phyloP scores from a whole-genome alignment of 2,329 filamentous ascomycete genomes.

The Clonostachys sp. region DNA sequence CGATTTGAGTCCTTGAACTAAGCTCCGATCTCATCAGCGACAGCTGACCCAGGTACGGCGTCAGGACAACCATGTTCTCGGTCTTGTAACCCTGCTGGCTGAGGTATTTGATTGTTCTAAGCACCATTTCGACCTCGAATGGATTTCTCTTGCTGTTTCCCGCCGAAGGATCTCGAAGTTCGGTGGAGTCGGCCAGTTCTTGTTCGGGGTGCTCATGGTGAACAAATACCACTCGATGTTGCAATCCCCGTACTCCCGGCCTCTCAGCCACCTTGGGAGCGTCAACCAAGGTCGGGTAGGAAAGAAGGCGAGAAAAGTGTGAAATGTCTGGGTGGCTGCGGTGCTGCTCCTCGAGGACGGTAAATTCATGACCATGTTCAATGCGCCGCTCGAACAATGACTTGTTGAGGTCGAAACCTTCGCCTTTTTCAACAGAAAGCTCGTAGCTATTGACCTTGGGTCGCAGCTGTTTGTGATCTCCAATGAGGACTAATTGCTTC shows the following conservation, averaged over 20 bases:
- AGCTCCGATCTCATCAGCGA: constrained; percentile 50
- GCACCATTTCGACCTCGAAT: constrained; percentile 62
- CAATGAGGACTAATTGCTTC: constrained; percentile 65
- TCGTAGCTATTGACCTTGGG: constrained; percentile 61
- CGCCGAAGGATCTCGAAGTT: constrained; percentile 42
- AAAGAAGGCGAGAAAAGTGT: constrained; percentile 46
- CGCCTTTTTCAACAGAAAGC: constrained; percentile 57
- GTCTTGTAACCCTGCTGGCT: constrained; percentile 68
- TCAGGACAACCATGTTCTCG: constrained; percentile 61
- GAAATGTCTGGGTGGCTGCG: constrained; percentile 69
- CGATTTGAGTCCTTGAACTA: constrained; percentile 39
- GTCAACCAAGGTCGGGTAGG: constrained; percentile 59
- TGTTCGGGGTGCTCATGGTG: constrained; percentile 55
- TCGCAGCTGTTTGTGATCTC: constrained; percentile 69
- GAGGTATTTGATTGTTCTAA: constrained; percentile 62
- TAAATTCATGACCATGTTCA: constrained; percentile 44
- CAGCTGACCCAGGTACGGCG: constrained; percentile 69
- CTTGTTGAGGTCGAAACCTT: constrained; percentile 61
- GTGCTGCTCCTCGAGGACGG: constrained; percentile 56
- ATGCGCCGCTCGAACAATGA: constrained; percentile 69
- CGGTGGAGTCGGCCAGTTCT: constrained; percentile 30
- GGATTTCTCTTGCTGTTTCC: constrained; percentile 53
- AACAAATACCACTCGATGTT: constrained; percentile 59
- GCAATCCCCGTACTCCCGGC: constrained; percentile 48
- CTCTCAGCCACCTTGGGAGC: constrained; percentile 41